A percentile compares a stretch with the other conserved stretches of the same genome.
Evolutionary conservation across 1,139 yeast species (phyloP).

Genomic region (Saccharomyces hybrid): DNA sequence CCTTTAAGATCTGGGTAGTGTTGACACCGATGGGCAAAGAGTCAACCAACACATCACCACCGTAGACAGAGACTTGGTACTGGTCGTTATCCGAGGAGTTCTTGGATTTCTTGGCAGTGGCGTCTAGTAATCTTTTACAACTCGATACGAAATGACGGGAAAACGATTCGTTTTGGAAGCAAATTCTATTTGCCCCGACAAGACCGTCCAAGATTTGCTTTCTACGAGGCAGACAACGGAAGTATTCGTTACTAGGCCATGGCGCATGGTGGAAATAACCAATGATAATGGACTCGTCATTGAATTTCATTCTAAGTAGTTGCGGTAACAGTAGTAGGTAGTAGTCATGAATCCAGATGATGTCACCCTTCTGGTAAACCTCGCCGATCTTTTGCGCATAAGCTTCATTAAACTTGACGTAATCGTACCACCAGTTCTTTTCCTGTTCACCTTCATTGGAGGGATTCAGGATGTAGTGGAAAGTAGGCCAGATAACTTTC

Average conservation of each 20-base stretch:
- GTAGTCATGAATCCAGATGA: constrained; percentile 93
- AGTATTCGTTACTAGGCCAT: constrained; percentile 93
- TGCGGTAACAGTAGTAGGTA: constrained; percentile 80
- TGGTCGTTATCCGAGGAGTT: constrained; percentile 23
- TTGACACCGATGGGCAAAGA: constrained; percentile 85
- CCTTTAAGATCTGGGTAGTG: constrained; percentile 52
- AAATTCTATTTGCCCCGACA: constrained; percentile 80
- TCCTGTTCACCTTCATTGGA: constrained; percentile 64
- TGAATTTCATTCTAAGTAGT: constrained; percentile 71
- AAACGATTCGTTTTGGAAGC: constrained; percentile 80
- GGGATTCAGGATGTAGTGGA: constrained; percentile 78
- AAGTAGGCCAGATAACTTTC: constrained; percentile 84
- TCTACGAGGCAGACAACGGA: constrained; percentile 79
- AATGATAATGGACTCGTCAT: constrained; percentile 57
- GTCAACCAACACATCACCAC: constrained; percentile 63
- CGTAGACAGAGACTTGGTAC: constrained; percentile 57
- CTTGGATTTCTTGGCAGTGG: constrained; percentile 39
- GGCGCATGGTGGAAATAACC: constrained; percentile 85
- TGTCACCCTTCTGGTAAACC: constrained; percentile 80
- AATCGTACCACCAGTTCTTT: constrained; percentile 81
- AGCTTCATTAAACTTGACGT: constrained; percentile 82
- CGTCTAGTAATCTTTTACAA: constrained; percentile 75
- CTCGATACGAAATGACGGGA: constrained; percentile 86
- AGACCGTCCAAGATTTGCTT: constrained; percentile 78
- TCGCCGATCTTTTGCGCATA: constrained; percentile 70